Percentiles rank a stretch among this genome's conserved stretches.
phyloP scores from a whole-genome alignment of 805 yeast species.

The Candida multigemmis region DNA sequence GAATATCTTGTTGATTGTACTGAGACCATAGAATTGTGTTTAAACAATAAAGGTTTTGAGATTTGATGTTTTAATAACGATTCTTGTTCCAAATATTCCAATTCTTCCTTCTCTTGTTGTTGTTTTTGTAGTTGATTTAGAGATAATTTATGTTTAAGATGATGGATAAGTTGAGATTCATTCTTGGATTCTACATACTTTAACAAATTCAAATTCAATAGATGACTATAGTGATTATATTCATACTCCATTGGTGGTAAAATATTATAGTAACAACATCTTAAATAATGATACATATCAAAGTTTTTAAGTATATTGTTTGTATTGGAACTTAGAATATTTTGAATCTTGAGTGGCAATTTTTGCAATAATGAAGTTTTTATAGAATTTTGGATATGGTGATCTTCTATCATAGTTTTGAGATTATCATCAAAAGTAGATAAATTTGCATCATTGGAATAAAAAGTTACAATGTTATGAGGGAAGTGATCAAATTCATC shows the following conservation, averaged over 20 bases:
- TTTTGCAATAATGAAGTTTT: constrained; percentile 14
- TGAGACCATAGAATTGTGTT: constrained; percentile 3
- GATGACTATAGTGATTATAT: constrained; percentile 27
- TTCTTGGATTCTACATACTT: constrained; percentile 1
- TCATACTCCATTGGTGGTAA: constrained; percentile 16
- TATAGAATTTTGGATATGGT: constrained; percentile 11
- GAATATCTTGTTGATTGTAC: not conserved
- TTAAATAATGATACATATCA: constrained; percentile 26
- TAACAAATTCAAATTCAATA: constrained; percentile 23
- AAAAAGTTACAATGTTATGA: constrained; percentile 18
- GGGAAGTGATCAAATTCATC: constrained; percentile 22
- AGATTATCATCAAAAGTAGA: constrained; percentile 22
- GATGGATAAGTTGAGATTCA: constrained; percentile 1
- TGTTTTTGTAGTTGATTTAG: constrained; percentile 2
- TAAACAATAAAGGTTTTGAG: constrained; percentile 4
- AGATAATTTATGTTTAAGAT: constrained; percentile 3
- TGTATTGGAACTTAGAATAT: constrained; percentile 17
- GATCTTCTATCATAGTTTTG: constrained; percentile 16
- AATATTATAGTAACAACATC: constrained; percentile 28
- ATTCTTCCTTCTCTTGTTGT: not conserved
- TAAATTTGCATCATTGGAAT: constrained; percentile 31
- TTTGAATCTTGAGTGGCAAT: constrained; percentile 26
- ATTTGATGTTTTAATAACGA: no score
- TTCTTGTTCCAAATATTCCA: not conserved
- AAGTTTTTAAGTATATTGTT: constrained; percentile 24